Conservation (phyloP, 1,284 basidiomycete species). For the Pseudozyma thailandica region DNA sequence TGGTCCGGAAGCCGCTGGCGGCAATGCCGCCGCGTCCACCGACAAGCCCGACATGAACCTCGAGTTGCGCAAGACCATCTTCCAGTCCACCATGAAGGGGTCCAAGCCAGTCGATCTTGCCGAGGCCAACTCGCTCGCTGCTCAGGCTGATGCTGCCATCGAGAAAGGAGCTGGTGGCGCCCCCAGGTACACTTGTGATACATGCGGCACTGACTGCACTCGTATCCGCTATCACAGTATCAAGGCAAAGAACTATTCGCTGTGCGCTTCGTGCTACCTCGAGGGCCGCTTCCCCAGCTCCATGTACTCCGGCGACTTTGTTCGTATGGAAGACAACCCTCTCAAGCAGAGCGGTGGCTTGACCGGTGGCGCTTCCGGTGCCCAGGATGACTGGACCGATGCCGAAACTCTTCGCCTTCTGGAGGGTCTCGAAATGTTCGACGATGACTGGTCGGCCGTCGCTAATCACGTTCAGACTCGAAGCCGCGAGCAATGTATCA, state of each 20-base stretch:
- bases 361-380: conserved; percentile 70
- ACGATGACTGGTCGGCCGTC: conserved; percentile 94
- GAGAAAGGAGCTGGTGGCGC: conserved; percentile 71
- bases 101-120: conserved; percentile 59
- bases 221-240: conserved; percentile 88
- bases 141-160: conserved; percentile 71
- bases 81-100: conserved; percentile 64
- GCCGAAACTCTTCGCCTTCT: conserved; percentile 88
- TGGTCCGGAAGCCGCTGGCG: conserved; percentile 9
- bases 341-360: conserved; percentile 71
- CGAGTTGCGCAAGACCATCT: conserved; percentile 64
- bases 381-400: conserved; percentile 85
- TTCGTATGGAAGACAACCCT: conserved; percentile 76
- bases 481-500: conserved; percentile 91
- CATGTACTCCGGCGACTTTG: conserved; percentile 98
- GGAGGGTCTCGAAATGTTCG: conserved; percentile 96
- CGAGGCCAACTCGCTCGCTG: conserved; percentile 60
- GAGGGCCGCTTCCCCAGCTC: conserved; percentile 94
- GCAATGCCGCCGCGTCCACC: conserved; percentile 74
- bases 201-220: conserved; percentile 93
- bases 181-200: conserved; percentile 82
- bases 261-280: conserved; percentile 78
- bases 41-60: conserved; percentile 69
- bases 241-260: conserved; percentile 85
- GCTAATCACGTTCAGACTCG: conserved; percentile 91